Base-by-base conservation (phyloP, 2,329 filamentous ascomycete genomes). In the Botrytis elliptica region DNA sequence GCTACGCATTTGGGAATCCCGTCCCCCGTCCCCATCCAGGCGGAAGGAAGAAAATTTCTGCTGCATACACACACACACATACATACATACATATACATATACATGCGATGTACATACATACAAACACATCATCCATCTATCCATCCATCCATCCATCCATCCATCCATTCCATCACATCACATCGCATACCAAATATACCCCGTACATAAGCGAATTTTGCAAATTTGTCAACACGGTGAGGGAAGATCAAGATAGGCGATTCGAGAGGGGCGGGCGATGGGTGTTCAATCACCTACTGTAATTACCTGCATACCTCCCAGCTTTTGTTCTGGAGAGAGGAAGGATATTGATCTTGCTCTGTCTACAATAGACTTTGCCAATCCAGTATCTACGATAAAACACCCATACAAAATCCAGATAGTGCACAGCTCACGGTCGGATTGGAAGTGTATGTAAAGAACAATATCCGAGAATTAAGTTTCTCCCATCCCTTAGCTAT, bases 1-100 rank as follows among this genome's bases (percentile, higher is more conserved):
- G 20, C 10, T 52, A 52, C 49, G 49, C 5, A n/a, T 62, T 9
- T n/a, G 29, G 33, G 12, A 40, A 40, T 40, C 22, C 60, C 8
- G 10, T 16, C 59, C 25, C 25, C 59, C 22, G n/a, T 18, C 59
- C 22, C 25, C 6, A 38, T 40, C 25, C n/a, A 65, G 64, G 33
- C 16, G 44, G 33, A 40, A 40, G 42, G 40, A 65, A 65, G 63
- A 65, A 67, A 67, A 38, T 67, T 67, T 67, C 64, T 67, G 64
- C 64, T 67, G 64, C 64, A 67, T 67, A 64, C 40, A 64, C 25
- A 64, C 42, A 40, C 36, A 52, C 8, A 59, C 6, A 38, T 9
- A 59, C 55, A 29, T 44, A 52, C 33, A 60, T 18, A 38, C 1
- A 59, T n/a, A 29, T 64, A 52, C 33, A 60, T 18, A 60, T 18